These are phyloP conservation scores for Cladophialophora chaetospira DNA, from an alignment of 2,329 filamentous ascomycete genomes.

Conservation along the genomic window DNA sequence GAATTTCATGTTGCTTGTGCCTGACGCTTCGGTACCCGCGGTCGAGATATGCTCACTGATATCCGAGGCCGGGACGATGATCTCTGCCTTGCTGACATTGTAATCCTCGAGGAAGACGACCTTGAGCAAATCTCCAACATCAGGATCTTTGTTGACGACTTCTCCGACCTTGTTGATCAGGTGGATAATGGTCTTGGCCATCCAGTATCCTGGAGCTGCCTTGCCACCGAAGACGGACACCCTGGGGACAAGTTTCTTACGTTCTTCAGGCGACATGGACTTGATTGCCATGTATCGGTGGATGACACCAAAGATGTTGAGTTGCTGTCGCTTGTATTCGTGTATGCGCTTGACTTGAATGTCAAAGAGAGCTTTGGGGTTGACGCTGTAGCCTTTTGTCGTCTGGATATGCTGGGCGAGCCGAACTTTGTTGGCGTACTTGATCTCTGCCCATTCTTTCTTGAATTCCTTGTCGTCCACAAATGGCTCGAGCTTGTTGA, in stretches of 20 bases:
- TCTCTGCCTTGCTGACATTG: constrained; percentile 98
- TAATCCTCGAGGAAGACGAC: constrained; percentile 98
- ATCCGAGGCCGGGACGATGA: constrained; percentile 91
- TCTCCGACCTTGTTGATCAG: constrained; percentile 88
- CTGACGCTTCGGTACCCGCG: constrained; percentile 83
- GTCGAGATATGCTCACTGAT: constrained; percentile 99
- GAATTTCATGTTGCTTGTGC: constrained; percentile 99
- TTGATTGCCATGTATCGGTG: constrained; percentile 91
- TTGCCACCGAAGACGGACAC: constrained; percentile 98
- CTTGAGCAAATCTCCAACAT: constrained; percentile 92
- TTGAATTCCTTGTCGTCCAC: constrained; percentile 87
- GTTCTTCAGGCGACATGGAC: constrained; percentile 76
- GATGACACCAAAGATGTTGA: constrained; percentile 98
- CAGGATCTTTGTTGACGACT: constrained; percentile 88
- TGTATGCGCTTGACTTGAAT: constrained; percentile 99
- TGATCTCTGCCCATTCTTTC: constrained; percentile 94
- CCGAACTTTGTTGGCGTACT: constrained; percentile 91
- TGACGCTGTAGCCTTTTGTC: constrained; percentile 76
- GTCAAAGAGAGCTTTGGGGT: constrained; percentile 87
- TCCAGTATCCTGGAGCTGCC: constrained; percentile 98
- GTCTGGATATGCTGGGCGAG: constrained; percentile 89
- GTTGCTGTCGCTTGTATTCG: constrained; percentile 98
- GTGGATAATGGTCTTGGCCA: constrained; percentile 99
- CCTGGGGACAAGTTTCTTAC: constrained; percentile 81
- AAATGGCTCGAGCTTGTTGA: constrained; percentile 83